These are phyloP conservation scores for Epichloe festucae DNA, from an alignment of 2,329 filamentous ascomycete genomes.

Conservation along the genomic window DNA sequence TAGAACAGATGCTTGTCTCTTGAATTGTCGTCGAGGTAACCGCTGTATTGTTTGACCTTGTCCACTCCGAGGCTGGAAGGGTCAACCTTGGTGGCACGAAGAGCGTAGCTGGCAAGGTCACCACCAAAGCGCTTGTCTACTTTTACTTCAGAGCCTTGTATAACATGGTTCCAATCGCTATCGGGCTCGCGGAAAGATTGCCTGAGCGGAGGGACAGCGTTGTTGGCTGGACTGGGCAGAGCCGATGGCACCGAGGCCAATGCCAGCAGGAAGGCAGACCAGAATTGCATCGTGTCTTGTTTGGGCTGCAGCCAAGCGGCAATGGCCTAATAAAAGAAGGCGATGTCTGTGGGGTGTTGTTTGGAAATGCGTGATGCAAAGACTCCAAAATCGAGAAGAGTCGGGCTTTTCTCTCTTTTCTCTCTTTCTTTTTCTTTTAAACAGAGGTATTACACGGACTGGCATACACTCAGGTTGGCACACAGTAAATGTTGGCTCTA, in stretches of 20 bases:
- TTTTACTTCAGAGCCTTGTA: constrained; percentile 77
- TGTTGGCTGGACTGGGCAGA: background rate
- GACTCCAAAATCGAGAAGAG: too few species aligned
- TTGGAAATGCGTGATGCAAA: too few species aligned
- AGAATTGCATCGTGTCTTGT: background rate
- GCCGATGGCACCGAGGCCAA: background rate
- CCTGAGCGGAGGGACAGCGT: background rate
- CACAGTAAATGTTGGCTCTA: too few species aligned
- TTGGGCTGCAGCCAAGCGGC: too few species aligned
- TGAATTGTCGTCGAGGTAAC: constrained; percentile 92
- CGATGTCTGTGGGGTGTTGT: too few species aligned
- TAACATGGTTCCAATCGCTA: constrained; percentile 79
- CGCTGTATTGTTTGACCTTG: constrained; percentile 93
- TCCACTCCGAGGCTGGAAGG: constrained; percentile 61
- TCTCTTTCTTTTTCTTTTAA: too few species aligned
- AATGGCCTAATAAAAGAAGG: too few species aligned
- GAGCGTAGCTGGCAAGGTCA: constrained; percentile 72
- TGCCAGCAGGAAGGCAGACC: background rate
- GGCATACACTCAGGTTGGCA: background rate
- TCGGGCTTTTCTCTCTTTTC: too few species aligned
- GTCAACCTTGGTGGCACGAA: constrained; percentile 73
- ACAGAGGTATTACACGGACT: background rate
- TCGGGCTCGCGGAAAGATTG: constrained; percentile 52
- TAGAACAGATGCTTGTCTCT: constrained; percentile 98
- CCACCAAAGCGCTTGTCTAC: constrained; percentile 62